A percentile compares a stretch with the other conserved stretches of the same genome.
Evolutionary conservation across 2,329 filamentous ascomycete genomes (phyloP).

Genomic region (Nemania sp.): DNA sequence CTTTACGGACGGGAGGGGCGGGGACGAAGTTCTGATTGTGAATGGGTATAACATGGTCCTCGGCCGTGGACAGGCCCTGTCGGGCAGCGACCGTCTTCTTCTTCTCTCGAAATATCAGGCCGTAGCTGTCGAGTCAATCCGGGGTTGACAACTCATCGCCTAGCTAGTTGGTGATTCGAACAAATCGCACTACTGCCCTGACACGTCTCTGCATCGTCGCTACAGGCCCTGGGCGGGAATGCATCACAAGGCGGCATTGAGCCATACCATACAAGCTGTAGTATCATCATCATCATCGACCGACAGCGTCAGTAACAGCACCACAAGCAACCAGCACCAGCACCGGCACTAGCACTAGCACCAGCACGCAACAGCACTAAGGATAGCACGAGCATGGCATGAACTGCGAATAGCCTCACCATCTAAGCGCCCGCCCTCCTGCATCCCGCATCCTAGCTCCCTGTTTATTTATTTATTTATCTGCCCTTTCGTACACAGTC

Average conservation of each 20-base stretch:
- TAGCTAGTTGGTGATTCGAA: constrained; percentile 35
- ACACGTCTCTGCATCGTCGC: constrained; percentile 37
- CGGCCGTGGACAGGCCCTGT: constrained; percentile 43
- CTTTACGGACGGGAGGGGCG: constrained; percentile 40
- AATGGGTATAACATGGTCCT: constrained; percentile 50
- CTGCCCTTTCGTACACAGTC: constrained; percentile 30
- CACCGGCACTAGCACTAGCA: not conserved
- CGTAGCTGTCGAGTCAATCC: constrained; percentile 41
- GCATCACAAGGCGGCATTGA: constrained; percentile 32
- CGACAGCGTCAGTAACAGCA: not conserved
- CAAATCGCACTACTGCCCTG: constrained; percentile 39
- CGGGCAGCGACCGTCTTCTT: constrained; percentile 44
- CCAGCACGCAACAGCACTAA: not conserved
- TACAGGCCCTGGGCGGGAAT: constrained; percentile 37
- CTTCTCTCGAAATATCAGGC: constrained; percentile 44
- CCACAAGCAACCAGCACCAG: not conserved
- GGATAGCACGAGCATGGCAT: constrained; percentile 43
- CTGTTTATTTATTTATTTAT: constrained; percentile 39
- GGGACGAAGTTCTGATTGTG: constrained; percentile 36
- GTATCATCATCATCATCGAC: not conserved
- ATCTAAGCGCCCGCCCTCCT: constrained; percentile 45
- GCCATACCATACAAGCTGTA: not conserved
- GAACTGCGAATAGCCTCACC: constrained; percentile 52
- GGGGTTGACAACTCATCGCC: constrained; percentile 41
- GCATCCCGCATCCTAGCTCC: constrained; percentile 30